Evolutionary conservation across 1,284 basidiomycete species (phyloP).

Genomic region (Mycena citricolor): DNA sequence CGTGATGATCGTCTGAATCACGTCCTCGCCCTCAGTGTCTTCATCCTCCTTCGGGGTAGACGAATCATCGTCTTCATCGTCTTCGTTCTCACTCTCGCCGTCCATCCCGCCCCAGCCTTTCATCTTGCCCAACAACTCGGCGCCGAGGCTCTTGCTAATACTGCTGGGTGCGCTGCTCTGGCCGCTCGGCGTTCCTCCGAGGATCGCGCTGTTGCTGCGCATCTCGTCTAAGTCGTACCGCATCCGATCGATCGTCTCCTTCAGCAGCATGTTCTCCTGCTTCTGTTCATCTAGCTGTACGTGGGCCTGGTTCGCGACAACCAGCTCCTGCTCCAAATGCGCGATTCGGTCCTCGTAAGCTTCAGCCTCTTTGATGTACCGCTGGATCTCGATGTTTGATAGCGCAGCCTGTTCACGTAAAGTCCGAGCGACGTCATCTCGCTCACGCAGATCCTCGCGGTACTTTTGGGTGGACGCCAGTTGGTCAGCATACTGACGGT

Average conservation of each 20-base stretch:
- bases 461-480: constrained; percentile 72
- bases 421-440: constrained; percentile 71
- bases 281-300: constrained; percentile 82
- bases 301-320: constrained; percentile 66
- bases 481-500: constrained; percentile 85
- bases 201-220: constrained; percentile 48
- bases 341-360: constrained; percentile 67
- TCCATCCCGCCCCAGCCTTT: constrained; percentile 25
- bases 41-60: constrained; percentile 43
- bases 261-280: constrained; percentile 85
- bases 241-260: constrained; percentile 92
- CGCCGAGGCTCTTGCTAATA: constrained; percentile 77
- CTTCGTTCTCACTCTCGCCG: constrained; percentile 28
- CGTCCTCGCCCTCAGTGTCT: constrained; percentile 68
- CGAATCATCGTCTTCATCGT: constrained; percentile 42
- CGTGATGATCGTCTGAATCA: constrained; percentile 80
- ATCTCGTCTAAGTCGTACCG: constrained; percentile 90
- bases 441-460: constrained; percentile 67
- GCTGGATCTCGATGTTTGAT: constrained; percentile 61
- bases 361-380: constrained; percentile 63
- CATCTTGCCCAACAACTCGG: constrained; percentile 55
- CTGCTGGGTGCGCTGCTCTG: constrained; percentile 49
- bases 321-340: constrained; percentile 67
- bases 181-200: constrained; percentile 39
- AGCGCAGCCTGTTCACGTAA: constrained; percentile 54